These are phyloP conservation scores for Citropsis articulata DNA, from an alignment of 345 rosid genomes.

Conservation along the genomic window DNA sequence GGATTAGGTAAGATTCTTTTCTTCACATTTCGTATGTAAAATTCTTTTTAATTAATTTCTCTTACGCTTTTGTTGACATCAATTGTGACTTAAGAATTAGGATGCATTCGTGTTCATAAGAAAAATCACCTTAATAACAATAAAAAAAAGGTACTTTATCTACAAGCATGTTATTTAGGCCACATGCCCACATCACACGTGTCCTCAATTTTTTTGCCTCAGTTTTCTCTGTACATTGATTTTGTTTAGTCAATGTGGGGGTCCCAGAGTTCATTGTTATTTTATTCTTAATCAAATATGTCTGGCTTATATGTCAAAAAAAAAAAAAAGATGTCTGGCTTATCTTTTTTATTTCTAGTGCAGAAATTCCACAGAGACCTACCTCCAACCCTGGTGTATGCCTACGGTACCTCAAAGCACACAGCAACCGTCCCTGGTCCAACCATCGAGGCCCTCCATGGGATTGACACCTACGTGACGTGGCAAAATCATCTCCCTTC, in stretches of 20 bases:
- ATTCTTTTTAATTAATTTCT: not conserved
- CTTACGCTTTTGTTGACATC: not conserved
- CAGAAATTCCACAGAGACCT: conserved; percentile 93
- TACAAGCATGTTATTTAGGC: not conserved
- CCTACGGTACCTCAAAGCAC: conserved; percentile 59
- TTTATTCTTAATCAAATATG: no score
- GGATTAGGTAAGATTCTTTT: not conserved
- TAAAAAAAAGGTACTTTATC: not conserved
- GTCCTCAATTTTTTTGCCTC: not conserved
- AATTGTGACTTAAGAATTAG: not conserved
- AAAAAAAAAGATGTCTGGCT: not conserved
- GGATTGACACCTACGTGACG: conserved; percentile 53
- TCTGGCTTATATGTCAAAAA: no score
- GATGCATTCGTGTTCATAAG: not conserved
- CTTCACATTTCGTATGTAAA: not conserved
- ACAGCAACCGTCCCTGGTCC: conserved; percentile 87
- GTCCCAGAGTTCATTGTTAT: not conserved
- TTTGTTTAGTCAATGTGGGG: not conserved
- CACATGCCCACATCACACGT: not conserved
- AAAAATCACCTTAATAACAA: not conserved
- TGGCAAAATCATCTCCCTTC: conserved; percentile 90
- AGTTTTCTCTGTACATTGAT: not conserved
- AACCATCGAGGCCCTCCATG: conserved; percentile 77
- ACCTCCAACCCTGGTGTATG: conserved; percentile 78
- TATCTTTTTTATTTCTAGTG: not conserved